Evolutionary conservation across 371 early-diverging fungal species (phyloP).

Genomic region (Nematocida ausubeli): DNA sequence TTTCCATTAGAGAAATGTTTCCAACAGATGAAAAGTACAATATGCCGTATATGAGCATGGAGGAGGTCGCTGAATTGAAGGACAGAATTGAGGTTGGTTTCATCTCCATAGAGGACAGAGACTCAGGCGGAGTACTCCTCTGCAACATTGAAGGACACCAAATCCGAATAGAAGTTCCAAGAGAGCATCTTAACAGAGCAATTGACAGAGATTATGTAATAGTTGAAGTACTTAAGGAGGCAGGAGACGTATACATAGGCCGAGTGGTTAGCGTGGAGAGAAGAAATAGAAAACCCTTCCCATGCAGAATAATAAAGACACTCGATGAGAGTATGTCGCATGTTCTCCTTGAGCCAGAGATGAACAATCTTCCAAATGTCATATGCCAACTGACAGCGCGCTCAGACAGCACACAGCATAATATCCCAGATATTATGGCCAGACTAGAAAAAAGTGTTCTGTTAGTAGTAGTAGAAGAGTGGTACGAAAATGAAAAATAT

Average conservation of each 20-base stretch:
- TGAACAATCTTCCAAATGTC: conserved; percentile 25
- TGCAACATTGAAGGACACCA: conserved; percentile 47
- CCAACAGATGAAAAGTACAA: background rate
- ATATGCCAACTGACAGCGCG: background rate
- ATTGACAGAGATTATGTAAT: conserved; percentile 30
- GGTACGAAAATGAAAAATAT: conserved; percentile 8
- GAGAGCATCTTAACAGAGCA: conserved; percentile 19
- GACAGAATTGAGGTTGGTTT: conserved; percentile 5
- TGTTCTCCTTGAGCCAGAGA: conserved; percentile 20
- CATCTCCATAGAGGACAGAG: conserved; percentile 9
- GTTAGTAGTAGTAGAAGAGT: conserved; percentile 12
- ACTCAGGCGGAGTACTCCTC: background rate
- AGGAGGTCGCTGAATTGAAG: background rate
- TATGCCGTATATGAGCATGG: background rate
- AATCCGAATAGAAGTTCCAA: conserved; percentile 4
- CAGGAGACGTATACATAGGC: background rate
- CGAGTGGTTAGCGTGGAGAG: conserved; percentile 24
- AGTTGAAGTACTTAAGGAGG: background rate
- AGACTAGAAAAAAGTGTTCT: background rate
- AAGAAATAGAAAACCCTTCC: background rate
- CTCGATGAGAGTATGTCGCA: background rate
- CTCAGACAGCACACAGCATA: background rate
- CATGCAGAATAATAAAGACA: conserved; percentile 7
- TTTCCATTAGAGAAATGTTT: background rate
- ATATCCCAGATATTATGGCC: background rate